A percentile compares a stretch with the other conserved stretches of the same genome.
phyloP scores from a whole-genome alignment of 257 asterid genomes.

The Gynochthodes officinalis region DNA sequence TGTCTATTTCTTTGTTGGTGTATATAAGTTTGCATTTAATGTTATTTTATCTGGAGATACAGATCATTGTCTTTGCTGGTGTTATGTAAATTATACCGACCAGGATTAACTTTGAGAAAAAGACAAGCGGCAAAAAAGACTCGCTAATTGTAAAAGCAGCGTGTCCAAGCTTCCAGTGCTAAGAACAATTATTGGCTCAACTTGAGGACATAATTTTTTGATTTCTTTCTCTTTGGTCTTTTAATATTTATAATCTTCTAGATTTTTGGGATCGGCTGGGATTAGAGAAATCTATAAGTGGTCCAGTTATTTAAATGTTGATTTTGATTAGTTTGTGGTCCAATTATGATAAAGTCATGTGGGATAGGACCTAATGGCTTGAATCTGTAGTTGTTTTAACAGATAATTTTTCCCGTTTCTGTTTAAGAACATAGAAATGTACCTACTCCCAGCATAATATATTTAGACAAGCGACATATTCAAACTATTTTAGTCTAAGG shows the following conservation, averaged over 20 bases:
- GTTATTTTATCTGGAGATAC: background rate
- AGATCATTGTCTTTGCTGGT: background rate
- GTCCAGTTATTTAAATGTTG: slow-evolving; percentile 32
- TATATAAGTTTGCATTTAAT: background rate
- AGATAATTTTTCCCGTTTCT: slow-evolving; percentile 1
- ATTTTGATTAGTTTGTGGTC: slow-evolving; percentile 40
- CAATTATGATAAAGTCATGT: slow-evolving; percentile 31
- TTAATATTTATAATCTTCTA: slow-evolving; percentile 9
- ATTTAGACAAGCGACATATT: slow-evolving; percentile 25
- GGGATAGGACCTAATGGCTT: slow-evolving; percentile 22
- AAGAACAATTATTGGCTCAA: slow-evolving; percentile 1
- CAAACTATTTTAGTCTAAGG: slow-evolving; percentile 13
- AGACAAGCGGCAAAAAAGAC: background rate
- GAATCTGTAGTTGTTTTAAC: slow-evolving; percentile 27
- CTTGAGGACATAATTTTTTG: background rate
- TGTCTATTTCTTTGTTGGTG: background rate
- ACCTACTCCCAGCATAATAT: slow-evolving; percentile 28
- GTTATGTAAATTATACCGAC: background rate
- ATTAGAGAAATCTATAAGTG: slow-evolving; percentile 32
- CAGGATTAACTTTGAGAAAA: background rate
- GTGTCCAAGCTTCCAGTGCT: slow-evolving; percentile 7
- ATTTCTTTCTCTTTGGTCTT: slow-evolving; percentile 4
- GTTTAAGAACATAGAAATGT: background rate
- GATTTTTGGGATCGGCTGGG: slow-evolving; percentile 23
- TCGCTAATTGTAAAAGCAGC: background rate